phyloP scores from a whole-genome alignment of 305 asterid genomes.

The Fraxinus sp. region DNA sequence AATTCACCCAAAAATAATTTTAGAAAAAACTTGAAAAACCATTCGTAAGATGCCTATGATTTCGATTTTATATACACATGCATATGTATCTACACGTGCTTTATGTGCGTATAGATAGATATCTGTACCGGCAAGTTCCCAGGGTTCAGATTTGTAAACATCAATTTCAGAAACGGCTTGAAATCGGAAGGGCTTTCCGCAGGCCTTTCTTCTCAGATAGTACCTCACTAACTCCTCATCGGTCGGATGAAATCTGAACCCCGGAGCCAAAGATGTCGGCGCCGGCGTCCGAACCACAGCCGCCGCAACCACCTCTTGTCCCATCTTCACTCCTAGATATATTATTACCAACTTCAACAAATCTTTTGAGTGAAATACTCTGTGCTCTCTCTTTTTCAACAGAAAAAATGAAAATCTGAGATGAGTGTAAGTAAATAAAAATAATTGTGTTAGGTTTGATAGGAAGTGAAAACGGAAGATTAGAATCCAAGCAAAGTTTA shows the following conservation, averaged over 20 bases:
- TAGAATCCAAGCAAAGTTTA: slow-evolving; percentile 44
- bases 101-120: background rate
- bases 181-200: slow-evolving; percentile 61
- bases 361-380: slow-evolving; percentile 8
- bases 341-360: background rate
- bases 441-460: slow-evolving; percentile 11
- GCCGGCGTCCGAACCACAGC: slow-evolving; percentile 34
- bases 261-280: slow-evolving; percentile 68
- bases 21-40: background rate
- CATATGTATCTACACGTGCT: background rate
- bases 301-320: slow-evolving; percentile 33
- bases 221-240: slow-evolving; percentile 76
- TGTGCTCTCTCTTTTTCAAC: slow-evolving; percentile 5
- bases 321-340: slow-evolving; percentile 33
- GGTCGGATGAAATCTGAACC: slow-evolving; percentile 80
- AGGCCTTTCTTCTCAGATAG: slow-evolving; percentile 65
- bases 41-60: background rate
- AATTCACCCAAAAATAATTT: slow-evolving; percentile 8
- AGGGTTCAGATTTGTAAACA: slow-evolving; percentile 80
- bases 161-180: slow-evolving; percentile 68
- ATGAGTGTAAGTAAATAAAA: slow-evolving; percentile 14
- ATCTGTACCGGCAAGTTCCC: slow-evolving; percentile 63
- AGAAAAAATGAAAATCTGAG: slow-evolving; percentile 20
- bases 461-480: slow-evolving; percentile 27
- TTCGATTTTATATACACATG: slow-evolving; percentile 8